Base-by-base conservation (phyloP, 1,139 yeast genomes). In the Hansenula sp. region DNA sequence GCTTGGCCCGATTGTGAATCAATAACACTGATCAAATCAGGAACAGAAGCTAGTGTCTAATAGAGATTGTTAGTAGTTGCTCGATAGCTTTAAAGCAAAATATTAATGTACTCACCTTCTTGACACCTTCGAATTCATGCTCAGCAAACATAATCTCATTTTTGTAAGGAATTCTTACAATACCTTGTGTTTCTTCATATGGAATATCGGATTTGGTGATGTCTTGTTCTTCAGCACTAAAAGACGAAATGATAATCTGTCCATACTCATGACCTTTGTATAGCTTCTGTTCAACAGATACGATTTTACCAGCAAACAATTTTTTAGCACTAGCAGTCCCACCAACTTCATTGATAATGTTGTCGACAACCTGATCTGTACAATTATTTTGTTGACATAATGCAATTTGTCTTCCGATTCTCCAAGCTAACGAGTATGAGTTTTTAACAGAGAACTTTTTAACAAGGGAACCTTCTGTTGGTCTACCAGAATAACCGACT, bases 241-340 rank as follows among this genome's bases (percentile, higher is more conserved):
- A 31, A 13, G 59, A 58, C 47, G 68, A 70, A 40, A 72, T 64
- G 4, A 60, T 49, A n/a, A 70, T 72, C 44, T 67, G 71, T 27
- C 76, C 76, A 50, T 67, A 71, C 11, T 61, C 67, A 50, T 71
- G 73, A 6, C 75, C 76, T 40, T 68, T 68, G 49, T 58, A 54
- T n/a, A 71, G 52, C 35, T 63, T 55, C 48, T 66, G 61, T 42
- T 69, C 71, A 16, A 71, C 72, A 1, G 63, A 65, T 31, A 68
- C 51, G 29, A 72, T 71, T 45, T 71, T 71, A 15, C 76, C 76
- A 29, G 54, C 41, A 43, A 71, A 69, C 15, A 72, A 49, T 36
- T 54, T 48, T 32, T 53, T 58, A 5, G 70, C 76, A 13, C 55
- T 43, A 2, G 69, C 69, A 13, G 7, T 7, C 1, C 37, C 38